Conservation (phyloP, 371 early-diverging fungal genomes). For the Nematocida major region DNA sequence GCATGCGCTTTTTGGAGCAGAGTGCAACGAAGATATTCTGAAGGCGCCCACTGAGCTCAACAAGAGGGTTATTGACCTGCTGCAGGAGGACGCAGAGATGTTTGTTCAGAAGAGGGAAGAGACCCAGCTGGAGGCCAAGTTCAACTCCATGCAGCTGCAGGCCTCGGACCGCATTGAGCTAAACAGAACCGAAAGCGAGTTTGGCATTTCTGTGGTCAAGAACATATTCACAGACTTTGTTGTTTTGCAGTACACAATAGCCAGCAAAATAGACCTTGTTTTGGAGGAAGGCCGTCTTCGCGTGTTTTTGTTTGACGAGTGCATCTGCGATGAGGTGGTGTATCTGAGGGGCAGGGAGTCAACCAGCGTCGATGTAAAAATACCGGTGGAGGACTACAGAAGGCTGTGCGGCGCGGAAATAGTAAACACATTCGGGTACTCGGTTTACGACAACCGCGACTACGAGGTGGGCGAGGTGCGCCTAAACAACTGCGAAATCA, state of each 20-base stretch:
- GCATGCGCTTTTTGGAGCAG: background rate
- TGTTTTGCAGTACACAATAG: slow-evolving; percentile 23
- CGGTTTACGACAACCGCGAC: slow-evolving; percentile 42
- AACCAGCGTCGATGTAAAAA: background rate
- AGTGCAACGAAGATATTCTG: background rate
- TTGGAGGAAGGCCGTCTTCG: slow-evolving; percentile 34
- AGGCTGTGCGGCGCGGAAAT: background rate
- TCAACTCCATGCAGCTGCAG: slow-evolving; percentile 22
- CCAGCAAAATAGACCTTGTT: slow-evolving; percentile 35
- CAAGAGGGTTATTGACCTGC: slow-evolving; percentile 7
- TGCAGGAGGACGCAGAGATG: slow-evolving; percentile 26
- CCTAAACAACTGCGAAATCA: slow-evolving; percentile 12
- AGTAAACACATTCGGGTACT: slow-evolving; percentile 27
- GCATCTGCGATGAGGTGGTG: slow-evolving; percentile 11
- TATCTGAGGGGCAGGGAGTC: slow-evolving; percentile 22
- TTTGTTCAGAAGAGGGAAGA: slow-evolving; percentile 29
- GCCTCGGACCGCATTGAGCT: background rate
- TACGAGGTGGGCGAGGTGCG: slow-evolving; percentile 46
- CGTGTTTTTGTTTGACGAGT: slow-evolving; percentile 9
- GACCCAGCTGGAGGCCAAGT: slow-evolving; percentile 20
- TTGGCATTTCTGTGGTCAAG: slow-evolving; percentile 32
- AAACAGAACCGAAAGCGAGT: slow-evolving; percentile 46
- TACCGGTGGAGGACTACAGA: slow-evolving; percentile 1
- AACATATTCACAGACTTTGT: slow-evolving; percentile 29
- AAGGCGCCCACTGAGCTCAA: background rate